Evolutionary conservation across 805 yeast genomes (phyloP), one percentile per base, ranked within the genome.

Genomic region (Komagataella mondaviorum): DNA sequence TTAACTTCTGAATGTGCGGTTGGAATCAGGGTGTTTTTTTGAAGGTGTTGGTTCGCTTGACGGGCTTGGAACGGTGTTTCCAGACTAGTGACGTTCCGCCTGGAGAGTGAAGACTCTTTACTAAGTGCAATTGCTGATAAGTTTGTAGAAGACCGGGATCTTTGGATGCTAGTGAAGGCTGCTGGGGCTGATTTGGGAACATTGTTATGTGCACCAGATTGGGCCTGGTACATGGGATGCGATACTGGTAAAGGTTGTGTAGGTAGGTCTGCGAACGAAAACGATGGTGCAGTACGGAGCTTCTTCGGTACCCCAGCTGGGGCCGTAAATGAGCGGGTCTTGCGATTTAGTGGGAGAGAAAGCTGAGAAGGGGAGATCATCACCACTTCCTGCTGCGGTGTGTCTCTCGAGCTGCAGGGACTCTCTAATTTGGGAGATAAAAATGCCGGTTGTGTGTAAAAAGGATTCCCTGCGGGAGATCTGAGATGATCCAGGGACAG

Each of bases 11-110:
- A 22, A 60, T 64, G 36, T 61, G 60, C 20, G 60, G 57, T n/a
- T 81, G 77, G 51, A 76, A 75, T 24, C 76, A 70, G 14, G 81
- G 75, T 50, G 80, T 64, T 57, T 79, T 79, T 39, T 76, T 68
- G 6, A 79, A 71, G 3, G 81, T 77, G 53, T 73, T 72, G 7
- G 83, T 76, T 54, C 72, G 63, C 14, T 14, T 22, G 16, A 16
- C n/a, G 30, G 22, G 24, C 22, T 14, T 22, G n/a, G 24, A 23
- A 23, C n/a, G 24, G 23, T 45, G 47, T 14, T 18, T 45, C 23
- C 7, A 20, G 23, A n/a, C 22, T 12, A 14, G 47, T 45, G 6
- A 14, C 22, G 47, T 23, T 22, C 24, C 30, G 47, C 22, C 24
- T 36, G 16, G 18, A 23, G n/a, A 48, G 17, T 23, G 51, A 44